A percentile compares a stretch with the other conserved stretches of the same genome.
Conservation (phyloP, 2,329 filamentous ascomycete genomes). For the Escovopsis weberi region DNA sequence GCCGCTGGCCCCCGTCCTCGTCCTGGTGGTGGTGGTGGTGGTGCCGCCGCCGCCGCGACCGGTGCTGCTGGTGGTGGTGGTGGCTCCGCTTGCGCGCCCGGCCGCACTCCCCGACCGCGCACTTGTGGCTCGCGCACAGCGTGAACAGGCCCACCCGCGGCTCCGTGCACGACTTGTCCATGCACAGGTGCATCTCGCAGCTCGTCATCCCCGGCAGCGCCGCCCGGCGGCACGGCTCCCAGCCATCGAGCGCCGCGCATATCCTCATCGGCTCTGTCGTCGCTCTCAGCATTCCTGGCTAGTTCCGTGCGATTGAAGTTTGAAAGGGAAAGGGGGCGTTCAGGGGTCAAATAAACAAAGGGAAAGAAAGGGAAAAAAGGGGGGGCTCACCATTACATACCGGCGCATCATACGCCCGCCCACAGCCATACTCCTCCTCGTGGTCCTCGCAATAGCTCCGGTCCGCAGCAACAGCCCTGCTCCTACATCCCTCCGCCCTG, state of each 20-base stretch:
- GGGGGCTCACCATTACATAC: not conserved
- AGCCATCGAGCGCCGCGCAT: too few relatives aligned
- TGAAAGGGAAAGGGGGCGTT: too few relatives aligned
- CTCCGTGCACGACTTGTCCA: constrained; percentile 9
- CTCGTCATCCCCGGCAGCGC: too few relatives aligned
- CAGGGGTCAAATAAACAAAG: not conserved
- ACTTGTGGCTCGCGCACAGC: constrained; percentile 9
- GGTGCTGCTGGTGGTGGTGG: too few relatives aligned
- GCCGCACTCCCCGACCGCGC: not conserved
- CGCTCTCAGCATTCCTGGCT: too few relatives aligned
- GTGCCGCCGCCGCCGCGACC: not conserved
- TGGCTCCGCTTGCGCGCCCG: too few relatives aligned
- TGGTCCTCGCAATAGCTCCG: not conserved
- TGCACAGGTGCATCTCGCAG: constrained; percentile 13
- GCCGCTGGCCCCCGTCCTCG: not conserved
- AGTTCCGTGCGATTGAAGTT: too few relatives aligned
- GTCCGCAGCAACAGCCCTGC: constrained; percentile 6
- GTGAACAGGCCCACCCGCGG: constrained; percentile 6
- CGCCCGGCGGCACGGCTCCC: too few relatives aligned
- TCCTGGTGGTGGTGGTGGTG: not conserved
- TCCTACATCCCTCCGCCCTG: constrained; percentile 11
- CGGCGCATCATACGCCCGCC: constrained; percentile 2
- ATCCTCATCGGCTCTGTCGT: too few relatives aligned
- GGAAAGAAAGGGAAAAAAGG: not conserved
- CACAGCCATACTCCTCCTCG: constrained; percentile 4